Percentiles rank a stretch among this genome's conserved stretches.
These are phyloP conservation scores for Solanum arcanum DNA, from an alignment of 257 asterid species.

Conservation along the genomic window DNA sequence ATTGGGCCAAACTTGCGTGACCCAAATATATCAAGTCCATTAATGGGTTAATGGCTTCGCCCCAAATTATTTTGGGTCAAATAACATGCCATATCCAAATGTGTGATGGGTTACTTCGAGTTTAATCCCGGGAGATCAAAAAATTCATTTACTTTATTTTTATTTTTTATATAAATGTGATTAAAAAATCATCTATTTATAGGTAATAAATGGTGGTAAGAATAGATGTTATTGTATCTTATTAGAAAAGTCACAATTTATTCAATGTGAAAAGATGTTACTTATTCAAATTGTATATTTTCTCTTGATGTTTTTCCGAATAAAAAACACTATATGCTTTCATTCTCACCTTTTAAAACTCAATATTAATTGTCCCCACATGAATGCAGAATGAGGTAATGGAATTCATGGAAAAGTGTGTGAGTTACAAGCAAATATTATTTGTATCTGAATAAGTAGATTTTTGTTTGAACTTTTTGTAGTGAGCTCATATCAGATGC, in stretches of 20 bases:
- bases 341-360: not conserved
- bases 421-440: not conserved
- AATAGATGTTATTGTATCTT: too few species aligned
- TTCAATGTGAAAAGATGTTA: not conserved
- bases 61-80: not conserved
- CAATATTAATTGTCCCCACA: not conserved
- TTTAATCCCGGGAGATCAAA: too few species aligned
- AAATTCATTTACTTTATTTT: not conserved
- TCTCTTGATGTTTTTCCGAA: not conserved
- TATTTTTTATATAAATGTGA: not conserved
- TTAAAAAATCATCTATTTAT: too few species aligned
- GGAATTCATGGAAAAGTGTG: not conserved
- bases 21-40: not conserved
- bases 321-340: too few species aligned
- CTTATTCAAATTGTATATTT: not conserved
- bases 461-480: too few species aligned
- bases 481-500: not conserved
- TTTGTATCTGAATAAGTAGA: not conserved
- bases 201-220: not conserved
- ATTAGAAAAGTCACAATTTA: not conserved
- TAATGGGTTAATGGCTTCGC: not conserved
- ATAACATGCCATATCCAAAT: not conserved
- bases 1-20: not conserved
- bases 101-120: too few species aligned
- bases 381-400: not conserved